phyloP scores from a whole-genome alignment of 768 basidiomycete species.

The Rhizopogon vinicolor region DNA sequence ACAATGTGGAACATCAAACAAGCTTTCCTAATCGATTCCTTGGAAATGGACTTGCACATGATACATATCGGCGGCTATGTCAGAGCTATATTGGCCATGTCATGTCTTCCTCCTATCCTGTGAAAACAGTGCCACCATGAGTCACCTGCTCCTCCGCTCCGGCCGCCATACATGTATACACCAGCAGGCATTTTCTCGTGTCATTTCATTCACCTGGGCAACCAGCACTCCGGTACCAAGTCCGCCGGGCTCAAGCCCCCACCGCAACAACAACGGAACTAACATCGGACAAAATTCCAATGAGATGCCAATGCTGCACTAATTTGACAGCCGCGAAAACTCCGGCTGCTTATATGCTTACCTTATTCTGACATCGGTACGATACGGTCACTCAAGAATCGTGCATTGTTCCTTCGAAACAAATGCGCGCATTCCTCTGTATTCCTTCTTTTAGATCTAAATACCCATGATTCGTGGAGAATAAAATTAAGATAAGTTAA shows the following conservation, averaged over 20 bases:
- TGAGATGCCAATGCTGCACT: not conserved
- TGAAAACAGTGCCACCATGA: constrained; percentile 1
- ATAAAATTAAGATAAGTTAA: constrained; percentile 1
- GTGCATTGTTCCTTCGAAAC: not conserved
- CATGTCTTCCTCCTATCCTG: not conserved
- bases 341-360: constrained; percentile 3
- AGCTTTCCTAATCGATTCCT: not conserved
- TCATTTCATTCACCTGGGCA: constrained; percentile 4
- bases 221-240: constrained; percentile 1
- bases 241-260: not conserved
- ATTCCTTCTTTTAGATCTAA: constrained; percentile 1
- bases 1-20: not conserved
- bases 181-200: not conserved
- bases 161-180: not conserved
- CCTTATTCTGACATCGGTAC: not conserved
- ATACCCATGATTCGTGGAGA: constrained; percentile 8
- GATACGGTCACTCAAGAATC: constrained; percentile 2
- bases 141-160: not conserved
- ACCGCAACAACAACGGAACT: not conserved
- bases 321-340: constrained; percentile 4
- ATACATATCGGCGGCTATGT: not conserved
- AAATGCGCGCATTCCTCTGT: not conserved
- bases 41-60: not conserved
- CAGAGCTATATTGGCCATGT: too few species aligned
- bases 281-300: not conserved